Evolutionary conservation across 2,329 filamentous ascomycete genomes (phyloP).

Genomic region (Colletotrichum tabaci): DNA sequence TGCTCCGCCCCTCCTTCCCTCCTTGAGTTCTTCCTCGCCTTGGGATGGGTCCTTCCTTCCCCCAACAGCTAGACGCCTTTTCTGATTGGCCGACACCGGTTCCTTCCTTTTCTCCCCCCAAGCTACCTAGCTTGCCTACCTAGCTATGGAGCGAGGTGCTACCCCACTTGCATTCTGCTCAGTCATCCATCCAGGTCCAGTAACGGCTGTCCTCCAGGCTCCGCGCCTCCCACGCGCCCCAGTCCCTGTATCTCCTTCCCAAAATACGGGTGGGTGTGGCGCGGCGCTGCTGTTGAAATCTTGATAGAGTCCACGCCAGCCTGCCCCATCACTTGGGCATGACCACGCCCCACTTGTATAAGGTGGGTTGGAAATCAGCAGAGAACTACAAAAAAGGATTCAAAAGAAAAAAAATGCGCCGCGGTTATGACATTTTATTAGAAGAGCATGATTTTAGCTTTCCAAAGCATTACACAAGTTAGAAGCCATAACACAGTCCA

Average conservation of each 20-base stretch:
- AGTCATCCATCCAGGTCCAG: conserved; percentile 12
- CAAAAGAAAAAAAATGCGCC: neutral
- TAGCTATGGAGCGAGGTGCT: neutral
- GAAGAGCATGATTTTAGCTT: neutral
- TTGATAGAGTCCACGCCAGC: neutral
- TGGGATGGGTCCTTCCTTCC: neutral
- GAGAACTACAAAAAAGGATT: neutral
- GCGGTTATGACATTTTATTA: neutral
- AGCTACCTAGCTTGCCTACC: too few species aligned
- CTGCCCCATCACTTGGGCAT: conserved; percentile 1
- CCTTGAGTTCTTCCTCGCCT: neutral
- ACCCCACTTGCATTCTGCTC: neutral
- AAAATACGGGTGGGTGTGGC: conserved; percentile 1
- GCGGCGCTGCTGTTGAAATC: neutral
- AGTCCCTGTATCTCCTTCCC: neutral
- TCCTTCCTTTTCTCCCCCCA: neutral
- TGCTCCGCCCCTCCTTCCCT: conserved; percentile 1
- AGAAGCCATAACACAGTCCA: neutral
- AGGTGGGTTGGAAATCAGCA: neutral
- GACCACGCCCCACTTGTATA: neutral
- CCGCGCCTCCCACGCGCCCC: conserved; percentile 10
- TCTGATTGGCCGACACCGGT: conserved; percentile 6
- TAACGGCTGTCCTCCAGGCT: neutral
- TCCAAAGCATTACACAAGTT: neutral
- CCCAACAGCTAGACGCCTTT: neutral